Evolutionary conservation across 371 early-diverging fungal species (phyloP), one percentile per base, ranked within the genome.

Genomic region (Chytridium lagenaria): DNA sequence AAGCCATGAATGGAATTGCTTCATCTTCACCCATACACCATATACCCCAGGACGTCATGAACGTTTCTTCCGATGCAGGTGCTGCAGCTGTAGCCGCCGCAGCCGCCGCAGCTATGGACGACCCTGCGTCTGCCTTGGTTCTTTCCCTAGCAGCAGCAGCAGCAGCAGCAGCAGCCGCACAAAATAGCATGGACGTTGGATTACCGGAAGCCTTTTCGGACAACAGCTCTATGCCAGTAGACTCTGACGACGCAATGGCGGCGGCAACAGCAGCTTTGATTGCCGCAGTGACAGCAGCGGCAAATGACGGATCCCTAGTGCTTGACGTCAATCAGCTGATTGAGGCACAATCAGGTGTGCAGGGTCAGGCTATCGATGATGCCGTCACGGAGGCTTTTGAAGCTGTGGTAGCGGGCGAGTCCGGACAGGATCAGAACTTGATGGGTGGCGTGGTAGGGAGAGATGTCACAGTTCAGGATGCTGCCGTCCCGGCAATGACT

Each of bases 11-110:
- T 36, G 57, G 51, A 52, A 63, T 37, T 26, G 59, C 64, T 19
- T 52, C 22, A 55, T 23, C 10, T 5, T 19, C 44, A 55, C 5
- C 57, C n/a, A n/a, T n/a, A n/a, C n/a, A n/a, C n/a, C n/a, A n/a
- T n/a, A n/a, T n/a, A n/a, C n/a, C n/a, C n/a, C n/a, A n/a, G n/a
- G n/a, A n/a, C n/a, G n/a, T n/a, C n/a, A n/a, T n/a, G n/a, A n/a
- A n/a, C n/a, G n/a, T n/a, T n/a, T n/a, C n/a, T n/a, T n/a, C n/a
- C n/a, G n/a, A n/a, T n/a, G n/a, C n/a, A n/a, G n/a, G n/a, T n/a
- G n/a, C 72, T 31, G 28, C 71, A 70, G 70, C 38, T 36, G 72
- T n/a, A 33, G n/a, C 57, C 57, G 57, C 10, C 26, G 57, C 57
- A 19, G 26, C 57, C 26, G 57, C 57, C 10, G 26, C 57, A 10